Percentiles rank a stretch among this genome's conserved stretches.
Conservation (phyloP, 768 basidiomycete genomes). For the Myochromella boudieri region DNA sequence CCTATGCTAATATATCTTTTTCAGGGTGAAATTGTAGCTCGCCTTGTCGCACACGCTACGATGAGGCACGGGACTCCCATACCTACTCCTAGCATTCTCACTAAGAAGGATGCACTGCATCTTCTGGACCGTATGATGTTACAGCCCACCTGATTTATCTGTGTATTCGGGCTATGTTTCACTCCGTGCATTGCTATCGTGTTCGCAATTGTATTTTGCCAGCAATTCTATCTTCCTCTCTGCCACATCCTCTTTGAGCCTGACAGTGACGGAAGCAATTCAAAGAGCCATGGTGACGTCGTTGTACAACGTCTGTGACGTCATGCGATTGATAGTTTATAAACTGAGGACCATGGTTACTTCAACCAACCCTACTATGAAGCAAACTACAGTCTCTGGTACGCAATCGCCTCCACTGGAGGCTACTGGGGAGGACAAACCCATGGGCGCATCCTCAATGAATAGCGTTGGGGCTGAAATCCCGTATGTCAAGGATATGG, state of each 20-base stretch:
- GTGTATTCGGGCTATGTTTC: no score
- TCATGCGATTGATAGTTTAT: no score
- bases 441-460: conserved; percentile 48
- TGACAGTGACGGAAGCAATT: background rate
- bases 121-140: conserved; percentile 43
- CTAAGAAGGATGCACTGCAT: conserved; percentile 39
- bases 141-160: conserved; percentile 2
- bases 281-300: background rate
- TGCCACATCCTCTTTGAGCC: background rate
- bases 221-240: background rate
- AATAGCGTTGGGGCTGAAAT: conserved; percentile 30
- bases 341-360: no score
- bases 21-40: conserved; percentile 82
- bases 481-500: conserved; percentile 33
- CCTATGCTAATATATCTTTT: background rate
- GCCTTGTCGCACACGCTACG: conserved; percentile 68
- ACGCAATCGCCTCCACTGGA: conserved; percentile 52
- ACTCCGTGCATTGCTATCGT: no score
- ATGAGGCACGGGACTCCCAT: conserved; percentile 22
- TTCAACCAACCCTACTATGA: background rate
- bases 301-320: no score
- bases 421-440: conserved; percentile 37
- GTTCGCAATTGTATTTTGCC: background rate
- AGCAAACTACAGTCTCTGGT: conserved; percentile 20
- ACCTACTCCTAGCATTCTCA: conserved; percentile 19